Conservation (phyloP, 495 filamentous ascomycete species). For the Aspergillus asperescens region DNA sequence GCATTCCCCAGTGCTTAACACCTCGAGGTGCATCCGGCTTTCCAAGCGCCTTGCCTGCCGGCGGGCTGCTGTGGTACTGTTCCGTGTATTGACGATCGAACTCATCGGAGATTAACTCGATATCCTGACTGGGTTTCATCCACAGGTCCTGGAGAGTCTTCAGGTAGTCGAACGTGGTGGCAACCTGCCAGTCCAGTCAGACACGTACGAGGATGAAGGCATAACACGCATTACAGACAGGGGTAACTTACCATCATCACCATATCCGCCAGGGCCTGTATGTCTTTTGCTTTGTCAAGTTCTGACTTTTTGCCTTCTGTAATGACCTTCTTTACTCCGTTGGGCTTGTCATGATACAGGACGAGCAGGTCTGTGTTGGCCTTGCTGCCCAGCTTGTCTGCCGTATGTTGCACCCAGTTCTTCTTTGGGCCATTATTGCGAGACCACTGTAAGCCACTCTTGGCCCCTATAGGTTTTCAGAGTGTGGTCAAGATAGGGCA, state of each 20-base stretch:
- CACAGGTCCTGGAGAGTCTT: conserved; percentile 2
- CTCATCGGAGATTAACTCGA: conserved; percentile 10
- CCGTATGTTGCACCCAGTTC: conserved; percentile 14
- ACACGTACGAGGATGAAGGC: not conserved
- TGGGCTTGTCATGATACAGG: conserved; percentile 11
- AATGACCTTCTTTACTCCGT: conserved; percentile 10
- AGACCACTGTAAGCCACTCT: not conserved
- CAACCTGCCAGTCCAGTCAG: not conserved
- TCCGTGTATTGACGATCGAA: conserved; percentile 6
- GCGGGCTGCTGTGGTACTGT: not conserved
- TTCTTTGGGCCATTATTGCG: conserved; percentile 5
- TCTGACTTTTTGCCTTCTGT: conserved; percentile 7
- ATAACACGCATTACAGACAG: not conserved
- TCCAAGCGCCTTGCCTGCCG: conserved; percentile 7
- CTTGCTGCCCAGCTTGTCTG: conserved; percentile 5
- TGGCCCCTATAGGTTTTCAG: not conserved
- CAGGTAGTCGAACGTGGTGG: conserved; percentile 12
- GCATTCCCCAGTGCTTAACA: conserved; percentile 11
- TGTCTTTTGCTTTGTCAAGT: not conserved
- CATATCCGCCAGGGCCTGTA: conserved; percentile 4
- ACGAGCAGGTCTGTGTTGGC: conserved; percentile 1
- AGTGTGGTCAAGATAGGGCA: too few species aligned
- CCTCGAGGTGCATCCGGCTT: not conserved
- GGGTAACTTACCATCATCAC: conserved; percentile 6
- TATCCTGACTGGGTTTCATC: conserved; percentile 8